Evolutionary conservation across 768 basidiomycete genomes (phyloP).

Genomic region (Boletus sp.): DNA sequence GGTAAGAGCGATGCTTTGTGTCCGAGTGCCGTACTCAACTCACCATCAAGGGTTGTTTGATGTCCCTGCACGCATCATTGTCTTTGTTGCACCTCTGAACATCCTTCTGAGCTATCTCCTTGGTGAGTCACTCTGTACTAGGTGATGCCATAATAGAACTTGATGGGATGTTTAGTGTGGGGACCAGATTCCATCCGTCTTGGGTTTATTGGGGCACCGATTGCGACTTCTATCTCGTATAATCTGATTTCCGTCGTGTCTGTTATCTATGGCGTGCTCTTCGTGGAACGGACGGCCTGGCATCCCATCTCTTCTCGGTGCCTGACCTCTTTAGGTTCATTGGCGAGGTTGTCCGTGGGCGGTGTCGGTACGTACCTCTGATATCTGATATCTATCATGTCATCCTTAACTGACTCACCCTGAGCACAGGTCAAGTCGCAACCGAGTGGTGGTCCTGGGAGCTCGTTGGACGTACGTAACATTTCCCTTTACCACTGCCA

Average conservation of each 20-base stretch:
- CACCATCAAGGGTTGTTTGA: no score
- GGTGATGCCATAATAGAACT: background rate
- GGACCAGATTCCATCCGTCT: slow-evolving; percentile 77
- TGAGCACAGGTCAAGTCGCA: slow-evolving; percentile 60
- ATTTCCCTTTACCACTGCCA: background rate
- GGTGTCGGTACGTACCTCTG: slow-evolving; percentile 60
- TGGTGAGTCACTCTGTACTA: slow-evolving; percentile 39
- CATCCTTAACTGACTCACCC: background rate
- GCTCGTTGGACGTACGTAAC: slow-evolving; percentile 49
- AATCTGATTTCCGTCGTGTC: slow-evolving; percentile 70
- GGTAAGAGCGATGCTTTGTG: no score
- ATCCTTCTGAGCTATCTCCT: slow-evolving; percentile 78
- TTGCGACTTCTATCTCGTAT: slow-evolving; percentile 84
- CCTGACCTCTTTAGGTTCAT: slow-evolving; percentile 62
- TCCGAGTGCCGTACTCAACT: no score
- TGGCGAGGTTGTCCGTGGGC: slow-evolving; percentile 75
- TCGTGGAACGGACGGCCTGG: slow-evolving; percentile 76
- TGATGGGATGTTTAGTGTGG: slow-evolving; percentile 79
- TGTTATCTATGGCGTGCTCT: slow-evolving; percentile 59
- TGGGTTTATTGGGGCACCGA: slow-evolving; percentile 90
- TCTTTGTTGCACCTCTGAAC: slow-evolving; percentile 82
- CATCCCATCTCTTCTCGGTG: slow-evolving; percentile 65
- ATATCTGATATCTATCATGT: background rate
- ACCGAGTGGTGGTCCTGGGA: slow-evolving; percentile 99
- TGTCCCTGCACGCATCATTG: slow-evolving; percentile 80